Evolutionary conservation across 2,329 filamentous ascomycete species (phyloP), one percentile per base, ranked within the genome.

Genomic region (Phoma sp.): DNA sequence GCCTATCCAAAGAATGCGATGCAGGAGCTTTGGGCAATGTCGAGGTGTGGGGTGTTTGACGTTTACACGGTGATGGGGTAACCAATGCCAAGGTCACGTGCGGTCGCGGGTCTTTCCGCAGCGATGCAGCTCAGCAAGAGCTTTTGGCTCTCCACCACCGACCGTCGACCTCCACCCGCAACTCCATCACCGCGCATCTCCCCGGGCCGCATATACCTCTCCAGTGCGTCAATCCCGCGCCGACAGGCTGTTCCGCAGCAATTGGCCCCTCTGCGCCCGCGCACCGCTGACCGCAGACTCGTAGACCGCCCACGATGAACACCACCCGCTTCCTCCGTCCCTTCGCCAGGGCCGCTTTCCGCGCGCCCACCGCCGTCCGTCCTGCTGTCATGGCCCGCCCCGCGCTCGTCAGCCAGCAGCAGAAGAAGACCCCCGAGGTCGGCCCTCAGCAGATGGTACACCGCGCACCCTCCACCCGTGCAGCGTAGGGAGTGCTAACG

Each of bases 251-350:
- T 8, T 42, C 42, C 13, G 11, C 47, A 43, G 54, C 55, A 68
- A 65, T 72, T 74, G 71, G 70, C 58, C 36, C 44, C 47, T 39
- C 60, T 48, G 46, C 47, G 58, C 57, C 24, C 38, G 44, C 61
- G 58, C 59, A 58, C 61, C 64, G 68, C 71, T 74, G 64, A 72
- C 69, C 59, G 44, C 58, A 61, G 53, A 55, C 58, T 43, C 53
- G 22, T 54, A 62, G 64, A 72, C 63, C 68, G 68, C 68, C 72
- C 70, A 72, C 40, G 61, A 76, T 76, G 74, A 75, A 75, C 71
- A 68, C 74, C 66, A 68, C 74, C 66, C 74, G 74, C 55, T 66
- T 77, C 65, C 62, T 76, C 68, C 75, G 75, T 62, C 75, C 75
- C 55, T 66, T 76, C 62, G 67, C 72, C 47, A 72, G 74, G 70